Conservation (phyloP, 345 rosid species). For the Linum tenue region DNA sequence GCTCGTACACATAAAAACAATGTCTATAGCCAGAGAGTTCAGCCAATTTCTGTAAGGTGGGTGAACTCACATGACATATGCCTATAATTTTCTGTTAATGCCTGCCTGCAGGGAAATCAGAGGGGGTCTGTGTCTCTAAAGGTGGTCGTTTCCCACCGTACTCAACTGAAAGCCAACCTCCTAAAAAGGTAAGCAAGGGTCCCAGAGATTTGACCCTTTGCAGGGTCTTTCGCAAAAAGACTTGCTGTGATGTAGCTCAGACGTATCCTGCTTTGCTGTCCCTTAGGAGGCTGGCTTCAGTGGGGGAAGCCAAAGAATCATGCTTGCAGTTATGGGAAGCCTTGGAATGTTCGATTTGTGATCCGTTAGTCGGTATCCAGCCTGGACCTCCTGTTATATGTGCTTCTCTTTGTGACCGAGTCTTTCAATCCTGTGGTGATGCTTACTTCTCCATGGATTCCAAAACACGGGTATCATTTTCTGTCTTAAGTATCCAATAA, state of each 20-base stretch:
- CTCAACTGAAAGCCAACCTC: conserved; percentile 67
- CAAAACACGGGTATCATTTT: conserved; percentile 41
- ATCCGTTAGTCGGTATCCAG: conserved; percentile 67
- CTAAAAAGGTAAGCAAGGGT: conserved; percentile 57
- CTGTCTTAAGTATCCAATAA: neutral
- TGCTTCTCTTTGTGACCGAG: conserved; percentile 61
- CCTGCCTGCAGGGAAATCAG: conserved; percentile 21
- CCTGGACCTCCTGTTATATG: conserved; percentile 88
- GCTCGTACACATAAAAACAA: too few species aligned
- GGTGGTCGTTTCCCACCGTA: conserved; percentile 80
- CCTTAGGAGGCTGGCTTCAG: conserved; percentile 59
- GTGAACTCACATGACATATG: neutral
- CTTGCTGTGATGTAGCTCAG: conserved; percentile 82
- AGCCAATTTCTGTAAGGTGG: neutral
- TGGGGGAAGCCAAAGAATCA: conserved; percentile 76
- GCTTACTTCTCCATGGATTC: conserved; percentile 87
- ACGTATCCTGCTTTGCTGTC: conserved; percentile 77
- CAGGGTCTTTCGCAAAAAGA: conserved; percentile 66
- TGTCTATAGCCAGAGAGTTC: neutral
- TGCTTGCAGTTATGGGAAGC: conserved; percentile 76
- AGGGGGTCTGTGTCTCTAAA: conserved; percentile 64
- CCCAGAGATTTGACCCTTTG: conserved; percentile 71
- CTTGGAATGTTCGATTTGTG: conserved; percentile 94
- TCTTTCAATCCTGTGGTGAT: conserved; percentile 60
- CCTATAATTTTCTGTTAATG: neutral